Evolutionary conservation across 1,284 basidiomycete genomes (phyloP).

Genomic region (Marasmius fiardii): DNA sequence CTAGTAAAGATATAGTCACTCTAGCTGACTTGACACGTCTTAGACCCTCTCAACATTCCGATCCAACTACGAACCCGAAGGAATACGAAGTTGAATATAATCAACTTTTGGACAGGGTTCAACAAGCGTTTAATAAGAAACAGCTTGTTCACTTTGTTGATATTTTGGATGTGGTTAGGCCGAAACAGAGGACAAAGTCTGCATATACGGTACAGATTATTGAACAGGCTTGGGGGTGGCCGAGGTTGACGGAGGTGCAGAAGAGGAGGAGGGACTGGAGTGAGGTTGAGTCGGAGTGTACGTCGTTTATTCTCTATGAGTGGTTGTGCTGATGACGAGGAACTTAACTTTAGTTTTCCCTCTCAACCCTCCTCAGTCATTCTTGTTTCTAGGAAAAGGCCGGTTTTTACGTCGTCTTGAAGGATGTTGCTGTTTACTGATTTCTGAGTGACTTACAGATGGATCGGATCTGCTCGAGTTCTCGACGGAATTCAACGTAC

Average conservation of each 20-base stretch:
- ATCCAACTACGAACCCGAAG: constrained; percentile 33
- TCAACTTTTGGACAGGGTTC: constrained; percentile 44
- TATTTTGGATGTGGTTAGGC: constrained; percentile 30
- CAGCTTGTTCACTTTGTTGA: constrained; percentile 57
- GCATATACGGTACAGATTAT: constrained; percentile 56
- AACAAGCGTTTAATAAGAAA: constrained; percentile 58
- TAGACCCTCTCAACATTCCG: constrained; percentile 37
- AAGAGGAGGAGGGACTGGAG: constrained; percentile 47
- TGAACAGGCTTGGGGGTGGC: constrained; percentile 66
- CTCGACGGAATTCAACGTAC: constrained; percentile 57
- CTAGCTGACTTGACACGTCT: constrained; percentile 55
- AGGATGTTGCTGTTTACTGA: constrained; percentile 3
- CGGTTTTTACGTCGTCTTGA: constrained; percentile 12
- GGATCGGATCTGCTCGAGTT: constrained; percentile 58
- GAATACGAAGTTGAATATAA: constrained; percentile 54
- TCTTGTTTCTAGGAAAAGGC: constrained; percentile 73
- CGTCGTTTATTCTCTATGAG: constrained; percentile 20
- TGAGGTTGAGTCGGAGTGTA: constrained; percentile 49
- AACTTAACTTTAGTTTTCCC: constrained; percentile 43
- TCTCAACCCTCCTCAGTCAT: constrained; percentile 57
- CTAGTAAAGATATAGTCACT: constrained; percentile 40
- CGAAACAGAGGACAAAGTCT: constrained; percentile 33
- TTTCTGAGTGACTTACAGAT: no score
- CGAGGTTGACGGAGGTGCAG: constrained; percentile 50
- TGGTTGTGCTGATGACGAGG: constrained; percentile 5